A percentile compares a stretch with the other conserved stretches of the same genome.
These are phyloP conservation scores for Styphnolobium japonicum DNA, from an alignment of 306 rosid species.

Conservation along the genomic window DNA sequence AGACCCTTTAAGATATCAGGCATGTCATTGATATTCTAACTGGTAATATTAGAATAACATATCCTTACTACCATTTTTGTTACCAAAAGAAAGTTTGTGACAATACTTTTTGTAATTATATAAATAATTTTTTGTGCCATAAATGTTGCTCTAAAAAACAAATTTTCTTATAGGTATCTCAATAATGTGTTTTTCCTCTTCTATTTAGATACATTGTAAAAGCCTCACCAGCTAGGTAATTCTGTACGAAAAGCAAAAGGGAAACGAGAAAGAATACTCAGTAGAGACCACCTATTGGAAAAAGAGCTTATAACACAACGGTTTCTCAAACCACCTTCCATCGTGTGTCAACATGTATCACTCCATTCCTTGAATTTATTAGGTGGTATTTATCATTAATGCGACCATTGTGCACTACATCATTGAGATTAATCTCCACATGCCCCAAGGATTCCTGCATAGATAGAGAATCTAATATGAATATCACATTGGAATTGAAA, in stretches of 20 bases:
- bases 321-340: constrained; percentile 59
- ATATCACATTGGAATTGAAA: neutral
- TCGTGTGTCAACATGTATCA: constrained; percentile 65
- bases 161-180: neutral
- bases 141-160: neutral
- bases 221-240: neutral
- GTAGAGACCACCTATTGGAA: neutral
- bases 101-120: neutral
- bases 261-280: neutral
- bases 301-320: neutral
- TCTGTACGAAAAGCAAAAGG: neutral
- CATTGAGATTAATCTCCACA: constrained; percentile 72
- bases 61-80: too few relatives aligned
- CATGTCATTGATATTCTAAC: too few relatives aligned
- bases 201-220: neutral
- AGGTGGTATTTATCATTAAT: constrained; percentile 72
- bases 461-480: neutral
- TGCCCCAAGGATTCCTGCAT: constrained; percentile 76
- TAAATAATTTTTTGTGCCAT: neutral
- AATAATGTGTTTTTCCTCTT: neutral
- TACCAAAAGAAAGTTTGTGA: too few relatives aligned
- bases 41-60: too few relatives aligned
- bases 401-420: constrained; percentile 77
- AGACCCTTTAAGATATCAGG: too few relatives aligned
- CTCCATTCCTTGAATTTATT: constrained; percentile 74